Evolutionary conservation across 768 basidiomycete genomes (phyloP).

Genomic region (Lentinula sp.): DNA sequence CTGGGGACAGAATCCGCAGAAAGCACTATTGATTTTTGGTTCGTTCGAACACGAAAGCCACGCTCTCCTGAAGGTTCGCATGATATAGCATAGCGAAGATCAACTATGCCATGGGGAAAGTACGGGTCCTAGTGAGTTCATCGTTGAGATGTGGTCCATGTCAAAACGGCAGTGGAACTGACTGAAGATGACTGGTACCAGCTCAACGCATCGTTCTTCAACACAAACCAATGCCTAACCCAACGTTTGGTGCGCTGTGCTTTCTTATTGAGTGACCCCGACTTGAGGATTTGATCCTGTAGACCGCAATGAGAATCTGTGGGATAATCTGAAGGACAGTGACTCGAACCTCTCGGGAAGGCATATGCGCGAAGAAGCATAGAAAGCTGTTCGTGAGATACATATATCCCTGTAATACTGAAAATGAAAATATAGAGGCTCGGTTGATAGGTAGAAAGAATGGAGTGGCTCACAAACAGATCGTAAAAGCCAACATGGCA

Average conservation of each 20-base stretch:
- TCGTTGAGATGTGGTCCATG: slow-evolving; percentile 29
- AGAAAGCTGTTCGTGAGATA: slow-evolving; percentile 90
- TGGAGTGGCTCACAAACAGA: slow-evolving; percentile 66
- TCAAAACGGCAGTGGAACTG: slow-evolving; percentile 16
- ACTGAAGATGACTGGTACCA: slow-evolving; percentile 97
- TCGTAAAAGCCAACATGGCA: slow-evolving; percentile 91
- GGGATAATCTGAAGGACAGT: not conserved
- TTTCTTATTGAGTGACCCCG: slow-evolving; percentile 84
- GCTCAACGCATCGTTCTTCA: slow-evolving; percentile 92
- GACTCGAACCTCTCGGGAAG: slow-evolving; percentile 67
- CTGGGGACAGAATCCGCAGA: slow-evolving; percentile 77
- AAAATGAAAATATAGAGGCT: not conserved
- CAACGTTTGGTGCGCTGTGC: slow-evolving; percentile 85
- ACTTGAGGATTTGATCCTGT: slow-evolving; percentile 90
- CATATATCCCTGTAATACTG: slow-evolving; percentile 94
- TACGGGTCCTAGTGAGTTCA: slow-evolving; percentile 82
- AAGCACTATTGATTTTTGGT: slow-evolving; percentile 67
- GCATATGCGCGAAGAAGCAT: slow-evolving; percentile 97
- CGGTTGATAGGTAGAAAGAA: not conserved
- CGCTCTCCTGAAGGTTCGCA: slow-evolving; percentile 78
- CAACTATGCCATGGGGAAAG: slow-evolving; percentile 95
- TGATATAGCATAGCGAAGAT: slow-evolving; percentile 86
- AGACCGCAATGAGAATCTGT: not conserved
- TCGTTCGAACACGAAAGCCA: slow-evolving; percentile 79
- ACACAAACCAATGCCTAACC: slow-evolving; percentile 93